These are phyloP conservation scores for Acrodontium crateriforme DNA, from an alignment of 2,329 filamentous ascomycete genomes.

Conservation along the genomic window DNA sequence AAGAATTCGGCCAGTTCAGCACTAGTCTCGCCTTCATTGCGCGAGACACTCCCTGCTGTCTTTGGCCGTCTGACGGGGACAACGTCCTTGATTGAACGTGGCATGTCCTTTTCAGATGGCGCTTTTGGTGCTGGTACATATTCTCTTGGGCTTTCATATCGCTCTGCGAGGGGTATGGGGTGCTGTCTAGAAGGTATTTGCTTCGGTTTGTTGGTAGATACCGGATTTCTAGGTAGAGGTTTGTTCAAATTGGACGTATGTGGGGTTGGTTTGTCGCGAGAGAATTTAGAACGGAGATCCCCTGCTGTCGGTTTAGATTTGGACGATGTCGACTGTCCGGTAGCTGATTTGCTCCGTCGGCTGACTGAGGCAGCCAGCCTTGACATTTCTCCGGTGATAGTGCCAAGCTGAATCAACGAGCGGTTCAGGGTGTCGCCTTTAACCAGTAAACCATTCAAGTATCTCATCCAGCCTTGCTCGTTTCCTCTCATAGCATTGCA, in stretches of 20 bases:
- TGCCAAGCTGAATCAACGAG: slow-evolving; percentile 56
- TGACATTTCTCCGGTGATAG: slow-evolving; percentile 74
- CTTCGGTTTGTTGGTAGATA: slow-evolving; percentile 5
- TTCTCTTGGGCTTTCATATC: slow-evolving; percentile 6
- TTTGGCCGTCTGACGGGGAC: background rate
- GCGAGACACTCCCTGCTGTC: background rate
- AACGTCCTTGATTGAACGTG: background rate
- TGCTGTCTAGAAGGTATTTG: slow-evolving; percentile 6
- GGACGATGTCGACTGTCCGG: slow-evolving; percentile 6
- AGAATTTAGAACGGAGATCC: slow-evolving; percentile 9
- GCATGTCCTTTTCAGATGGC: background rate
- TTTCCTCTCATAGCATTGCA: slow-evolving; percentile 88
- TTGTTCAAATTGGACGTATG: slow-evolving; percentile 8
- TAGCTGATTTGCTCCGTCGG: slow-evolving; percentile 41
- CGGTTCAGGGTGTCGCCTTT: slow-evolving; percentile 58
- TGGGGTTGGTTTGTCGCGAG: slow-evolving; percentile 1
- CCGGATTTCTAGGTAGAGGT: slow-evolving; percentile 14
- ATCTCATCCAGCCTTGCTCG: slow-evolving; percentile 75
- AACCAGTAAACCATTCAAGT: slow-evolving; percentile 60
- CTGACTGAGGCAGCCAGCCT: slow-evolving; percentile 72
- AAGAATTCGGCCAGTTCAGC: background rate
- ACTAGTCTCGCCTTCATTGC: background rate
- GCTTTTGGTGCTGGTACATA: background rate
- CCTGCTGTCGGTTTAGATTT: slow-evolving; percentile 4
- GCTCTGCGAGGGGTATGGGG: slow-evolving; percentile 5